phyloP scores from a whole-genome alignment of 2,329 filamentous ascomycete species.

The Annulohypoxylon truncatum region DNA sequence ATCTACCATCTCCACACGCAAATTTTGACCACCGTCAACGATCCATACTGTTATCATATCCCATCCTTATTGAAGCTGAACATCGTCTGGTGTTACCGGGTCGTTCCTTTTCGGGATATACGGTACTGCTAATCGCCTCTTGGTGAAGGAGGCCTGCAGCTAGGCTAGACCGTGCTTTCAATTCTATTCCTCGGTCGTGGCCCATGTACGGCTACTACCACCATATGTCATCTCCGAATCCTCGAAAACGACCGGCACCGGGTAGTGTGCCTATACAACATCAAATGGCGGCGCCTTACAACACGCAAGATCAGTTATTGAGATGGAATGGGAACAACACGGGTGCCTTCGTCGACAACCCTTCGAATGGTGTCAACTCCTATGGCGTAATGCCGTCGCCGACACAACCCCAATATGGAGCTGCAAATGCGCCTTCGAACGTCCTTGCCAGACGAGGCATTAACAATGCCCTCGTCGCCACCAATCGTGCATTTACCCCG shows the following conservation, averaged over 20 bases:
- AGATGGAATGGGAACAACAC: conserved; percentile 63
- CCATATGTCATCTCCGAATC: conserved; percentile 50
- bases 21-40: conserved; percentile 5
- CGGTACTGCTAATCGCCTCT: conserved; percentile 6
- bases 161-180: conserved; percentile 17
- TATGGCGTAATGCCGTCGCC: conserved; percentile 47
- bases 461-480: conserved; percentile 61
- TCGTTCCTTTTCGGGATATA: neutral
- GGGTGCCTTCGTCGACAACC: conserved; percentile 49
- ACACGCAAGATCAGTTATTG: conserved; percentile 61
- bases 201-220: conserved; percentile 48
- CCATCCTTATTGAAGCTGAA: neutral
- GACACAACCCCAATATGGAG: conserved; percentile 51
- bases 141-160: conserved; percentile 14
- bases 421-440: conserved; percentile 55
- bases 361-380: conserved; percentile 50
- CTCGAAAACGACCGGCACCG: conserved; percentile 51
- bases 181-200: conserved; percentile 14
- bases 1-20: conserved; percentile 20
- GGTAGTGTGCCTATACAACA: conserved; percentile 50
- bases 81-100: neutral
- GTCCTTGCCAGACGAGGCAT: conserved; percentile 64
- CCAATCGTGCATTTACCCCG: conserved; percentile 46
- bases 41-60: conserved; percentile 1
- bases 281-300: conserved; percentile 57